Evolutionary conservation across 768 basidiomycete species (phyloP).

Genomic region (Auricularia heimuer): DNA sequence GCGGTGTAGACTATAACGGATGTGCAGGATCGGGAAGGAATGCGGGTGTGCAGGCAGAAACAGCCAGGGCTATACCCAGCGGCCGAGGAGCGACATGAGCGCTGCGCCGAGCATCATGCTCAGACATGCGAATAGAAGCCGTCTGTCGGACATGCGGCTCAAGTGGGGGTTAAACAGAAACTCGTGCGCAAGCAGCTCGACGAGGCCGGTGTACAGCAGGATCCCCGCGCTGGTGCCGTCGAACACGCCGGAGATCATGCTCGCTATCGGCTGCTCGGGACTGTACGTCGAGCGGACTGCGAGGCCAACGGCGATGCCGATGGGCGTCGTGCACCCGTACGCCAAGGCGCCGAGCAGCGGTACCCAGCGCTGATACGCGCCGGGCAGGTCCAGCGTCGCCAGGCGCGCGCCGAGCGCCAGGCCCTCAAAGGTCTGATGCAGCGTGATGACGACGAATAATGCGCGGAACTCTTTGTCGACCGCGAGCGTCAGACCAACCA

Average conservation of each 20-base stretch:
- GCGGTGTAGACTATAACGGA: background rate
- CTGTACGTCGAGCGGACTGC: constrained; percentile 73
- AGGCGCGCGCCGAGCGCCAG: constrained; percentile 87
- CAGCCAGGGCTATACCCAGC: constrained; percentile 57
- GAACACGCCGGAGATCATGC: constrained; percentile 74
- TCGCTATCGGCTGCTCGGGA: constrained; percentile 62
- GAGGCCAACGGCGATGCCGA: constrained; percentile 81
- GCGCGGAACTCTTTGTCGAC: constrained; percentile 71
- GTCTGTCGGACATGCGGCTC: constrained; percentile 54
- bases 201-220: constrained; percentile 76
- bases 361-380: constrained; percentile 38
- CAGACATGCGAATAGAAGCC: constrained; percentile 57
- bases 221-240: constrained; percentile 85
- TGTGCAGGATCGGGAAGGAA: background rate
- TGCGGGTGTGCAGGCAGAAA: background rate
- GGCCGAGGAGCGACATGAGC: constrained; percentile 84
- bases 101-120: constrained; percentile 74
- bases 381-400: constrained; percentile 60
- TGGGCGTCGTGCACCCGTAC: constrained; percentile 72
- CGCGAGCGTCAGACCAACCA: constrained; percentile 86
- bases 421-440: constrained; percentile 95
- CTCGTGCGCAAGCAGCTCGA: constrained; percentile 86
- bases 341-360: constrained; percentile 51
- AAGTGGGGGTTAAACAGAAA: constrained; percentile 86
- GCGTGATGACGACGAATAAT: constrained; percentile 83